Percentiles rank a stretch among this genome's conserved stretches.
phyloP scores from a whole-genome alignment of 306 rosid genomes.

The Gleditsia sinensis region DNA sequence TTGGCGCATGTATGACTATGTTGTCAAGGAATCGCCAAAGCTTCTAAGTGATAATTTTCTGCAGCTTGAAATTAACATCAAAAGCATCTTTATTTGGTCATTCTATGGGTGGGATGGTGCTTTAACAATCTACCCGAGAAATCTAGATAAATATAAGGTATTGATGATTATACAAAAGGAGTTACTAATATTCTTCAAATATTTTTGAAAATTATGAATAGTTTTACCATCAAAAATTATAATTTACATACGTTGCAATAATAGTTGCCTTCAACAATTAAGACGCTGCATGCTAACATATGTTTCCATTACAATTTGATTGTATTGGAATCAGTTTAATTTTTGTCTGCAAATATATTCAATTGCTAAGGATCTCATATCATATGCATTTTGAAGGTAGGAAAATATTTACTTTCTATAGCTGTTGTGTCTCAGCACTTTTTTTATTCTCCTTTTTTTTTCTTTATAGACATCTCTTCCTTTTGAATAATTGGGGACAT shows the following conservation, averaged over 20 bases:
- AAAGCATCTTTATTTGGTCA: constrained; percentile 90
- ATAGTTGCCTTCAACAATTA: constrained; percentile 6
- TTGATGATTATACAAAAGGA: background rate
- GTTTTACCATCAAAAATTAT: constrained; percentile 13
- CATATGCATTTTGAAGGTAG: background rate
- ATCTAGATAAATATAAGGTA: constrained; percentile 89
- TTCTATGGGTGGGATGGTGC: constrained; percentile 99
- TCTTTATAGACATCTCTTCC: background rate
- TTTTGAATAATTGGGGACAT: background rate
- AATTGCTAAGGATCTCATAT: background rate
- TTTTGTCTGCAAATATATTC: constrained; percentile 6
- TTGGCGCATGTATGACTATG: constrained; percentile 96
- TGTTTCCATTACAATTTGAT: background rate
- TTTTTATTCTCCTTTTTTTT: background rate
- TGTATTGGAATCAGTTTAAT: background rate
- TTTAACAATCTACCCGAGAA: constrained; percentile 81
- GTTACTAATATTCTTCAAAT: background rate
- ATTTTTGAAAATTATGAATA: constrained; percentile 6
- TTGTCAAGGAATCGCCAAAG: constrained; percentile 84
- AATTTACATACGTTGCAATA: background rate
- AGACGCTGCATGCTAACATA: background rate
- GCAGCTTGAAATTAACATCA: constrained; percentile 74
- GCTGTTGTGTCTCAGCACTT: background rate
- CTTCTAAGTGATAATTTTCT: constrained; percentile 76
- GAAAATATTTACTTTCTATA: background rate